Percentiles rank a stretch among this genome's conserved stretches.
Conservation (phyloP, 805 yeast genomes). For the Ogataea corticis region DNA sequence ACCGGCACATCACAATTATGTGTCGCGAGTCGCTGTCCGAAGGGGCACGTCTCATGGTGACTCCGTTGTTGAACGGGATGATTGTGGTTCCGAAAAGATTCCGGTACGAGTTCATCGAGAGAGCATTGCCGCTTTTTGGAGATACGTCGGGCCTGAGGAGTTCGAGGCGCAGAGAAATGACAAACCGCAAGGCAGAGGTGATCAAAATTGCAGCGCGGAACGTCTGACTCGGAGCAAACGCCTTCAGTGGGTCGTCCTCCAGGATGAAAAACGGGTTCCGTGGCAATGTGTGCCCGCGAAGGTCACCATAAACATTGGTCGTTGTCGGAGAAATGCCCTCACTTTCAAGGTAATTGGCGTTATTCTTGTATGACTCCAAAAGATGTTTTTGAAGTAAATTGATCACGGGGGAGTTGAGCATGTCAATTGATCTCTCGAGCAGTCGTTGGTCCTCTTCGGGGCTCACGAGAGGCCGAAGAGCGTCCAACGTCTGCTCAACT, state of each 20-base stretch:
- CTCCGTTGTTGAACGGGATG: slow-evolving; percentile 43
- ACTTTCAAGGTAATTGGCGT: slow-evolving; percentile 56
- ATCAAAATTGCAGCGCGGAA: slow-evolving; percentile 68
- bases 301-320: slow-evolving; percentile 62
- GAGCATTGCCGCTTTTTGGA: slow-evolving; percentile 48
- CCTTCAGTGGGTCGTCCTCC: slow-evolving; percentile 71
- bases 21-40: slow-evolving; percentile 44
- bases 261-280: slow-evolving; percentile 74
- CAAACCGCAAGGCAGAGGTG: slow-evolving; percentile 65
- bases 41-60: slow-evolving; percentile 38
- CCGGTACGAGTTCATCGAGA: slow-evolving; percentile 68
- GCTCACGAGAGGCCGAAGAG: slow-evolving; percentile 60
- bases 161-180: slow-evolving; percentile 55
- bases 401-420: slow-evolving; percentile 44
- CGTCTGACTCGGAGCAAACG: slow-evolving; percentile 58
- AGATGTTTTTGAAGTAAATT: slow-evolving; percentile 55
- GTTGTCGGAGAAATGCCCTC: slow-evolving; percentile 47
- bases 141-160: slow-evolving; percentile 58
- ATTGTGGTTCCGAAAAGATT: slow-evolving; percentile 73
- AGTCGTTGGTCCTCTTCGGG: slow-evolving; percentile 51
- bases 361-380: slow-evolving; percentile 41
- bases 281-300: slow-evolving; percentile 68
- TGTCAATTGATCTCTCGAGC: slow-evolving; percentile 44
- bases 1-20: slow-evolving; percentile 49
- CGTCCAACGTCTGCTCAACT: slow-evolving; percentile 49